Evolutionary conservation across 305 asterid species (phyloP).

Genomic region (Salvia sclarea): DNA sequence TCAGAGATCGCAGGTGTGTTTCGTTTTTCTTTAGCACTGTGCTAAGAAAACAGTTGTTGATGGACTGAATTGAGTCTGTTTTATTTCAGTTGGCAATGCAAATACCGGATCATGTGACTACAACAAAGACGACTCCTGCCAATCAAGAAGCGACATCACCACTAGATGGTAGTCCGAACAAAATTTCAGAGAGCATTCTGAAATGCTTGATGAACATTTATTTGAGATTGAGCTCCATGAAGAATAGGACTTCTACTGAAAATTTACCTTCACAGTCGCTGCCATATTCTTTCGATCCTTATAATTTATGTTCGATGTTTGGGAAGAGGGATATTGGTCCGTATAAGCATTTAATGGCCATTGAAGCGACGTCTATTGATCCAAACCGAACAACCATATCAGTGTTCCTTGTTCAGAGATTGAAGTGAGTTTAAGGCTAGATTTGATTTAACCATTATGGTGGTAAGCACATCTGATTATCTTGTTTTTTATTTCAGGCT

Average conservation of each 20-base stretch:
- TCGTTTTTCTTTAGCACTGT: background rate
- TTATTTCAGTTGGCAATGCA: conserved; percentile 45
- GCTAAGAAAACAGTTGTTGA: conserved; percentile 9
- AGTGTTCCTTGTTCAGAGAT: conserved; percentile 62
- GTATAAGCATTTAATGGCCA: conserved; percentile 53
- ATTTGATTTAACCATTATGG: too few relatives aligned
- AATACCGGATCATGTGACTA: conserved; percentile 33
- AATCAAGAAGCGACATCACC: conserved; percentile 35
- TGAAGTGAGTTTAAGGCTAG: conserved; percentile 42
- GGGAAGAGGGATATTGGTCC: conserved; percentile 71
- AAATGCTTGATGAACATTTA: conserved; percentile 65
- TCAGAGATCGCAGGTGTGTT: conserved; percentile 49
- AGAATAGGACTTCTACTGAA: conserved; percentile 44
- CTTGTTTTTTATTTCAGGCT: conserved; percentile 43
- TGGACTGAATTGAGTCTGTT: conserved; percentile 13
- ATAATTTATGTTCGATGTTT: conserved; percentile 46
- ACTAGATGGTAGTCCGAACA: conserved; percentile 48
- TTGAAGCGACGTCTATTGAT: conserved; percentile 59
- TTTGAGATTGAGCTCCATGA: conserved; percentile 60
- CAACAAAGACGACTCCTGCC: conserved; percentile 34
- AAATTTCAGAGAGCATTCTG: conserved; percentile 66
- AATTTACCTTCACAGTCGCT: conserved; percentile 42
- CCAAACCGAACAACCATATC: conserved; percentile 63
- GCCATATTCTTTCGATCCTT: conserved; percentile 52
- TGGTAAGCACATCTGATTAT: background rate